phyloP scores from a whole-genome alignment of 2,329 filamentous ascomycete species.

The Pyrenophora graminea region DNA sequence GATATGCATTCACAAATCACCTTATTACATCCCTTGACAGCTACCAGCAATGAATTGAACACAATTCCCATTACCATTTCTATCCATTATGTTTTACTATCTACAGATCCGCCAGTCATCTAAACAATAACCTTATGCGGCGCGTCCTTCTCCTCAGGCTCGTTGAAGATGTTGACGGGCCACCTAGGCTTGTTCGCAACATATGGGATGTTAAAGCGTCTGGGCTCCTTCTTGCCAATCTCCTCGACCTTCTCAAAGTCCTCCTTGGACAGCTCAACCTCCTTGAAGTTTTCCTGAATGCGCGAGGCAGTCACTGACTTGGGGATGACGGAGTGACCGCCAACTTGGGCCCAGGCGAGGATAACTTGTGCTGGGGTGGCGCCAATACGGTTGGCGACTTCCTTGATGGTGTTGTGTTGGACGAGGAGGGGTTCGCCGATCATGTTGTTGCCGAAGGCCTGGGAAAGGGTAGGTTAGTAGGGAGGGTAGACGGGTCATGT shows the following conservation, averaged over 20 bases:
- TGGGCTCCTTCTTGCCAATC: slow-evolving; percentile 64
- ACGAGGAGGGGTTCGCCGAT: slow-evolving; percentile 55
- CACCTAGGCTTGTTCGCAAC: slow-evolving; percentile 57
- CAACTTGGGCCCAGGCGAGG: slow-evolving; percentile 83
- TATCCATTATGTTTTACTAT: background rate
- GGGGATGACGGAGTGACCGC: slow-evolving; percentile 38
- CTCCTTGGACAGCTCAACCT: slow-evolving; percentile 34
- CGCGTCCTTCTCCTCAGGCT: slow-evolving; percentile 58
- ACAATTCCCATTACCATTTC: background rate
- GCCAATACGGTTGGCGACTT: slow-evolving; percentile 64
- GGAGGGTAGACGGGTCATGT: slow-evolving; percentile 55
- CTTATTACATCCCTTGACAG: no score
- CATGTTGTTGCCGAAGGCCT: slow-evolving; percentile 60
- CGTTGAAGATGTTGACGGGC: slow-evolving; percentile 62
- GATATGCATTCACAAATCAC: no score
- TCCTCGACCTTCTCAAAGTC: slow-evolving; percentile 41
- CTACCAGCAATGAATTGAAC: background rate
- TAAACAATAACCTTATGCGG: slow-evolving; percentile 51
- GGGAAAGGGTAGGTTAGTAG: slow-evolving; percentile 67
- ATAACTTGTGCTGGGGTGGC: slow-evolving; percentile 77
- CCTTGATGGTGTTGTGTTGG: slow-evolving; percentile 64
- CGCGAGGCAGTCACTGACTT: slow-evolving; percentile 39
- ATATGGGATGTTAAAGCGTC: slow-evolving; percentile 56
- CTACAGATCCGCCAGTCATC: background rate
- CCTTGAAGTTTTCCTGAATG: slow-evolving; percentile 41